A percentile compares a stretch with the other conserved stretches of the same genome.
phyloP scores from a whole-genome alignment of 192 early-diverging fungal species.

The Coemansia asiatica region DNA sequence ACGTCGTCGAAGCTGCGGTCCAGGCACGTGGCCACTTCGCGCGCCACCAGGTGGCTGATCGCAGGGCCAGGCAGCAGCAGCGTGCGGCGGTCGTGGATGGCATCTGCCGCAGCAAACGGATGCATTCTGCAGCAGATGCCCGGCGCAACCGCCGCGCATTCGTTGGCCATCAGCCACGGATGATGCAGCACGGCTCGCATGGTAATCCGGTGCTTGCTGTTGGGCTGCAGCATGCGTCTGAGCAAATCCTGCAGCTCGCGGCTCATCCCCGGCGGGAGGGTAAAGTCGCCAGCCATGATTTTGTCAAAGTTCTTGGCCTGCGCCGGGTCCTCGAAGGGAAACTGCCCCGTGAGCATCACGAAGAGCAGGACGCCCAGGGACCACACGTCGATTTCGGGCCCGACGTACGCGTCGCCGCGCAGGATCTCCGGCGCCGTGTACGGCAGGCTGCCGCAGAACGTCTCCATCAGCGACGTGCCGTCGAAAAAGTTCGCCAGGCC shows the following conservation, averaged over 20 bases:
- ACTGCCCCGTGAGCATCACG: conserved; percentile 75
- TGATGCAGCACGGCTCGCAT: conserved; percentile 35
- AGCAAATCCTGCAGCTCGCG: conserved; percentile 45
- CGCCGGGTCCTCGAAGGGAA: conserved; percentile 61
- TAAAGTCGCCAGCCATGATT: conserved; percentile 59
- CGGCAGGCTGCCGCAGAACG: conserved; percentile 92
- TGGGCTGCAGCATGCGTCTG: conserved; percentile 51
- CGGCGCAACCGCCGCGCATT: not conserved
- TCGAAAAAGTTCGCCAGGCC: conserved; percentile 84
- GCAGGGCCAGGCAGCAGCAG: conserved; percentile 31
- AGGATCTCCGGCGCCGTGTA: conserved; percentile 92
- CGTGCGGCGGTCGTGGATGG: conserved; percentile 26
- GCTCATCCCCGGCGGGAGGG: conserved; percentile 40
- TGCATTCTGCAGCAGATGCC: conserved; percentile 27
- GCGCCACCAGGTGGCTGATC: conserved; percentile 23
- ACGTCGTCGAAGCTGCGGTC: conserved; percentile 43
- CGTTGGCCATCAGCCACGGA: conserved; percentile 27
- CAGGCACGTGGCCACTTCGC: conserved; percentile 43
- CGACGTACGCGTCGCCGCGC: conserved; percentile 83
- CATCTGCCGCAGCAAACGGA: conserved; percentile 9
- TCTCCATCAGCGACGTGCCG: conserved; percentile 64
- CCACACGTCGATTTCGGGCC: conserved; percentile 96
- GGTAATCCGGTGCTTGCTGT: conserved; percentile 30
- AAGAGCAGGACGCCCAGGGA: conserved; percentile 90
- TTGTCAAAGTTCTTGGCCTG: conserved; percentile 56